Conservation (phyloP, 257 asterid species). For the Forsythia viridissima region DNA sequence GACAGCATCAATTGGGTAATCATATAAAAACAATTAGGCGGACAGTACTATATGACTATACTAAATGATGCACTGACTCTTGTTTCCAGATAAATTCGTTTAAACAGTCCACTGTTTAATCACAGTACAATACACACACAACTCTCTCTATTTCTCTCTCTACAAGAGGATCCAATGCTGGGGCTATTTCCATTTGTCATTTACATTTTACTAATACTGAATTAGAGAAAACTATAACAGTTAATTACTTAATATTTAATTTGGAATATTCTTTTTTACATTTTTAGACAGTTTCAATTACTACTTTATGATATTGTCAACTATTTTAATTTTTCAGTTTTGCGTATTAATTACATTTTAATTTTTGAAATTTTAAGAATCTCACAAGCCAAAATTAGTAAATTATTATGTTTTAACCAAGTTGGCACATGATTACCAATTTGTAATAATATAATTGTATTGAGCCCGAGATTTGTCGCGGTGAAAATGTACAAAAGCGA, state of each 20-base stretch:
- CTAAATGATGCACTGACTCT: neutral
- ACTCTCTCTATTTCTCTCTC: neutral
- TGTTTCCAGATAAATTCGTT: constrained; percentile 8
- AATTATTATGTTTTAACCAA: too few species aligned
- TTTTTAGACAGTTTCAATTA: too few species aligned
- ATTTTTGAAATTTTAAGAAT: too few species aligned
- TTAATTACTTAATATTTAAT: neutral
- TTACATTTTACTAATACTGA: neutral
- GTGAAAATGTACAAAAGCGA: neutral
- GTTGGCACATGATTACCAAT: constrained; percentile 18
- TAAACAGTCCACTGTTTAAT: constrained; percentile 3
- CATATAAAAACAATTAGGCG: neutral
- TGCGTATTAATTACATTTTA: neutral
- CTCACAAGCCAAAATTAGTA: neutral
- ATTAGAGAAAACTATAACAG: neutral
- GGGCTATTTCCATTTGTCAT: neutral
- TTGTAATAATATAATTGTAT: constrained; percentile 26
- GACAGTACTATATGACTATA: neutral
- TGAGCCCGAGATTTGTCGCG: constrained; percentile 37
- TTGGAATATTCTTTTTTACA: neutral
- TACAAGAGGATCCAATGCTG: constrained; percentile 42
- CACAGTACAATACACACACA: neutral
- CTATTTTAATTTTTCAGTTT: too few species aligned
- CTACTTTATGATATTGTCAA: neutral
- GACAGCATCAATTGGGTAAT: neutral